These are phyloP conservation scores for Rhizophagus sp. DNA, from an alignment of 192 early-diverging fungal species.

Conservation along the genomic window DNA sequence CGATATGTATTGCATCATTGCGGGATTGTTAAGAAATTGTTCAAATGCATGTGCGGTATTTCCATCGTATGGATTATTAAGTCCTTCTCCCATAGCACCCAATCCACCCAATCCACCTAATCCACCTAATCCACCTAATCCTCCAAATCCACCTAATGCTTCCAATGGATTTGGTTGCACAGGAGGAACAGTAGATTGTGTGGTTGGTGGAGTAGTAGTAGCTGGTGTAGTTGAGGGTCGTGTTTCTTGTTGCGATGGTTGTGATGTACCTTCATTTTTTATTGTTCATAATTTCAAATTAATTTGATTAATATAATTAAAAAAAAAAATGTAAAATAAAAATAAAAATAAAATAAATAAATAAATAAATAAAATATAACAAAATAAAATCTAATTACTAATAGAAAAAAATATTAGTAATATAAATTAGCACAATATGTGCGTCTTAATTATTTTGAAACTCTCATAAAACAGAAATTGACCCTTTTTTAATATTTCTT, in stretches of 20 bases:
- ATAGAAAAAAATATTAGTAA: too few relatives aligned
- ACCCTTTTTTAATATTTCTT: background rate
- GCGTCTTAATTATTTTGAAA: too few relatives aligned
- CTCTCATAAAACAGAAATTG: too few relatives aligned
- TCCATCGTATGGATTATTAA: conserved; percentile 56
- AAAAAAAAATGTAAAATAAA: too few relatives aligned
- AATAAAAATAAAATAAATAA: too few relatives aligned
- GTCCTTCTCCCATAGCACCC: conserved; percentile 38
- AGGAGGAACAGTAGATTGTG: conserved; percentile 2
- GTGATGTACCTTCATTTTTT: background rate
- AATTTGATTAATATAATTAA: too few relatives aligned
- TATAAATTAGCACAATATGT: too few relatives aligned
- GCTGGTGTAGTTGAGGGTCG: background rate
- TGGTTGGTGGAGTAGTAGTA: conserved; percentile 21
- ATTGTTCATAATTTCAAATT: background rate
- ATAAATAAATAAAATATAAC: too few relatives aligned
- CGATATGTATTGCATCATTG: conserved; percentile 79
- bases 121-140: conserved; percentile 64
- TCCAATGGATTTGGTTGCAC: conserved; percentile 42
- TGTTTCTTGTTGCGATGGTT: background rate
- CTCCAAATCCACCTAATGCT: conserved; percentile 51
- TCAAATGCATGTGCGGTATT: conserved; percentile 62
- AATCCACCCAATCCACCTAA: conserved; percentile 42
- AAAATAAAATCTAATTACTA: too few relatives aligned
- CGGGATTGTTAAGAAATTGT: conserved; percentile 80